Percentiles rank a stretch among this genome's conserved stretches.
Conservation (phyloP, 306 rosid genomes). For the Glycine tomentella region DNA sequence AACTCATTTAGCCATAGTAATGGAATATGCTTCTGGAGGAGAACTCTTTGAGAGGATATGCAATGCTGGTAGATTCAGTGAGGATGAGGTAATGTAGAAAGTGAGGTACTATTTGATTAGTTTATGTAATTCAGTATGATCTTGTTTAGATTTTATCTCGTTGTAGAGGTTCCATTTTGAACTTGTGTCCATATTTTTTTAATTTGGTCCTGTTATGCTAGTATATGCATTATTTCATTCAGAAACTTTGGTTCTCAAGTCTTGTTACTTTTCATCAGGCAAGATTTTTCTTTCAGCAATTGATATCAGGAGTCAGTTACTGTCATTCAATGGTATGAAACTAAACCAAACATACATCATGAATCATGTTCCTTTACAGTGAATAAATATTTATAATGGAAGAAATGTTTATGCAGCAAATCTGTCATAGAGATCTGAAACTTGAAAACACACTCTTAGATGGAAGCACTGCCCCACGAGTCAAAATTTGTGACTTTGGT, state of each 20-base stretch:
- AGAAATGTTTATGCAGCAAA: constrained; percentile 63
- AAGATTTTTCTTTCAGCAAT: constrained; percentile 91
- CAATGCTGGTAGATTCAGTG: constrained; percentile 80
- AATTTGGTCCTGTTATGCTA: not conserved
- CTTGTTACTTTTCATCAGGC: constrained; percentile 66
- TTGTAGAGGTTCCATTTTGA: not conserved
- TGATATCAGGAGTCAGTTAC: constrained; percentile 88
- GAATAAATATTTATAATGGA: constrained; percentile 16
- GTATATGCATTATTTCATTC: not conserved
- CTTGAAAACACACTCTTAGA: constrained; percentile 88
- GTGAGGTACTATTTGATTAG: not conserved
- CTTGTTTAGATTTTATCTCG: not conserved
- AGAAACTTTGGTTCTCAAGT: not conserved
- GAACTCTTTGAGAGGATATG: constrained; percentile 82
- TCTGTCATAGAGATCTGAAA: constrained; percentile 92
- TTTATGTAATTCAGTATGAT: constrained; percentile 29
- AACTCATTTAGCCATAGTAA: constrained; percentile 84
- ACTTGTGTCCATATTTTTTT: not conserved
- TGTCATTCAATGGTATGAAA: constrained; percentile 84
- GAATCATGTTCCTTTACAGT: constrained; percentile 11
- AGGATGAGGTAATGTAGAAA: constrained; percentile 73
- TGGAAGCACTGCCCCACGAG: constrained; percentile 78
- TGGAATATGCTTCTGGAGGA: constrained; percentile 94
- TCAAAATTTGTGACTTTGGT: constrained; percentile 88
- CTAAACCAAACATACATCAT: constrained; percentile 1